Evolutionary conservation across 1,284 basidiomycete species (phyloP), one percentile per base, ranked within the genome.

Genomic region (Irpex rosettiformis): DNA sequence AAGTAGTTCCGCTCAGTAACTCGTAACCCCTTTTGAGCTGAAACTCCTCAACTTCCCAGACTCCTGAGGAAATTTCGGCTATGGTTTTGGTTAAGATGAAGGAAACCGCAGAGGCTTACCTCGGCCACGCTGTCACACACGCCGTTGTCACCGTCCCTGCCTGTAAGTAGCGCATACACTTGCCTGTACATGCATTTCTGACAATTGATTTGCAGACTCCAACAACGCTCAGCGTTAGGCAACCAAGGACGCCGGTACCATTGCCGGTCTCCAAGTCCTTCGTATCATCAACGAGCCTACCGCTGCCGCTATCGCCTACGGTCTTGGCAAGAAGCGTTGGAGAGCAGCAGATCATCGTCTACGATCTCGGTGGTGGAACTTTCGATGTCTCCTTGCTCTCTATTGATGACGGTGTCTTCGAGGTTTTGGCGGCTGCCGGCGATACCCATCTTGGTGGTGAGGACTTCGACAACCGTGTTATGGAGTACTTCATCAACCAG

Each of bases 231-330:
- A 99, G 78, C 94, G 96, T 75, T 94, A 96, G 75, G 96, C 96
- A 10, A 99, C 96, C 76, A 98, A 98, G 82, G 96, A 99, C 72
- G 95, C 96, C 64, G 96, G 96, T 69, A 93, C 90, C 42, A 98
- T 98, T 68, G 94, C 96, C 55, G 96, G 96, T 75, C 90, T 99
- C 56, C 86, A 90, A 65, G 93, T 98, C 61, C 89, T 98, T 68
- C 94, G 96, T 79, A 98, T 98, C 75, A 95, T 99, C 79, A 98
- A 98, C 79, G 96, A 99, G 78, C 96, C 96, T 56, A 98, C 96
- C 55, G 96, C 96, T 55, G 96, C 96, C 64, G 96, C 96, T 62
- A 94, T 95, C 76, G 96, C 96, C 66, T 98, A 98, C 76, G 96
- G 96, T 81, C 90, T 99, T 56, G 96, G 98, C 86, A 95, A 97